These are phyloP conservation scores for Beauveria bassiana DNA, from an alignment of 2,329 filamentous ascomycete species.

Conservation along the genomic window DNA sequence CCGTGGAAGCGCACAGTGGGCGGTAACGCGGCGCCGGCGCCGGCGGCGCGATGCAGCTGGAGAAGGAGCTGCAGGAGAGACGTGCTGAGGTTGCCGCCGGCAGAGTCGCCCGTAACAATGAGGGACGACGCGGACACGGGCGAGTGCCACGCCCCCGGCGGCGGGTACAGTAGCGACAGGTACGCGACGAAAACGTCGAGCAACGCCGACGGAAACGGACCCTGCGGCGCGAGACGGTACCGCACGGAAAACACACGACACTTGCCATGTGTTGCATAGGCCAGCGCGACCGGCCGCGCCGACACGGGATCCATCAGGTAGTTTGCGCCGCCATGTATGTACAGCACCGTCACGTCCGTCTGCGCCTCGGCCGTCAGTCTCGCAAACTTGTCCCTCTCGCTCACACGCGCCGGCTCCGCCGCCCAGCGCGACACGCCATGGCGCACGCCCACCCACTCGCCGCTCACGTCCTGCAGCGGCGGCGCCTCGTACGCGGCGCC, in stretches of 20 bases:
- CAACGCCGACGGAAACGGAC: constrained; percentile 60
- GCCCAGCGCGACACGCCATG: background rate
- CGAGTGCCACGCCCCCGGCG: constrained; percentile 50
- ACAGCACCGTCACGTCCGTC: background rate
- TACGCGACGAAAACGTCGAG: constrained; percentile 61
- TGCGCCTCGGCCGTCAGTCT: background rate
- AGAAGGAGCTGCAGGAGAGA: constrained; percentile 56
- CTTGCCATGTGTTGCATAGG: background rate
- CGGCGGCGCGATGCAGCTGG: constrained; percentile 36
- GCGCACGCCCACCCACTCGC: constrained; percentile 9
- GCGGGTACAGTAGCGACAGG: constrained; percentile 58
- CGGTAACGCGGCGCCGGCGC: background rate
- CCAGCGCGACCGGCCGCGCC: background rate
- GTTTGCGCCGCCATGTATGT: constrained; percentile 9
- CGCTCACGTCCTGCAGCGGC: background rate
- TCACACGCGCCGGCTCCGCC: background rate
- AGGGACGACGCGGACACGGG: constrained; percentile 52
- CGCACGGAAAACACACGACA: constrained; percentile 9
- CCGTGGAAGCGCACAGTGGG: constrained; percentile 49
- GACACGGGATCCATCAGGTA: constrained; percentile 9
- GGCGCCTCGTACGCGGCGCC: background rate
- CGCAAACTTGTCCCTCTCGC: constrained; percentile 2
- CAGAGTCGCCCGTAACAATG: constrained; percentile 56
- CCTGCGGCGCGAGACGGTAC: constrained; percentile 54
- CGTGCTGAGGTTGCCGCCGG: constrained; percentile 58